Base-by-base conservation (phyloP, 1,139 yeast genomes). In the Kodamaea anthophila region DNA sequence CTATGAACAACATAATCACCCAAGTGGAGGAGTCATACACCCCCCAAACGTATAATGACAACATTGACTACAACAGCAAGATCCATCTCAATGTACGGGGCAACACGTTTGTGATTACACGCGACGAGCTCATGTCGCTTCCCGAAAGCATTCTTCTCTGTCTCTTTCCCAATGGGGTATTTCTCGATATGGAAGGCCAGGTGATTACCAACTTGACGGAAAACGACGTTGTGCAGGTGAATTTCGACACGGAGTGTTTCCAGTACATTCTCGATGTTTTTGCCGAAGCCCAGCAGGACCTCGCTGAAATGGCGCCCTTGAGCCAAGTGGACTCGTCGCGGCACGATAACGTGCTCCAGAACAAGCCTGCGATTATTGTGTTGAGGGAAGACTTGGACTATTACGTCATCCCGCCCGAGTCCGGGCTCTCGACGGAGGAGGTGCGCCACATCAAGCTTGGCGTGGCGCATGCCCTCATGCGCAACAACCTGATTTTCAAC, bases 301-400 rank as follows among this genome's bases (percentile, higher is more conserved):
- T 62, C 30, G 45, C 45, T 22, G 54, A 48, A 12, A 44, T 47
- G 49, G 49, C 59, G 1, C 32, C 44, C 29, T 33, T 57, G 34
- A 40, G 58, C 3, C 62, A 65, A 0, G 53, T 46, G 28, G 37
- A 38, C 5, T 43, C 43, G 14, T 24, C 18, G 16, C 51, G 42
- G 25, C 56, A 57, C 18, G 67, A 64, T 25, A 55, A 77, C 32
- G 74, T 85, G 3, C 62, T 88, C 38, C 77, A 75, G 43, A 77
- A 77, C 34, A 82, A 86, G 44, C 97, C 98, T 0, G 86, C 96
- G 0, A 81, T 93, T 26, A 87, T 93, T 36, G 96, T 91, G 4
- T 65, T 93, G 34, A 68, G 96, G 38, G 99, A 93, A 54, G 98
- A 93, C 53, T 66, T 93, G 42, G 98, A 93, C 52, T 93, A 75